phyloP scores from a whole-genome alignment of 352 stramenopile species.

The Pythium sukuiense region DNA sequence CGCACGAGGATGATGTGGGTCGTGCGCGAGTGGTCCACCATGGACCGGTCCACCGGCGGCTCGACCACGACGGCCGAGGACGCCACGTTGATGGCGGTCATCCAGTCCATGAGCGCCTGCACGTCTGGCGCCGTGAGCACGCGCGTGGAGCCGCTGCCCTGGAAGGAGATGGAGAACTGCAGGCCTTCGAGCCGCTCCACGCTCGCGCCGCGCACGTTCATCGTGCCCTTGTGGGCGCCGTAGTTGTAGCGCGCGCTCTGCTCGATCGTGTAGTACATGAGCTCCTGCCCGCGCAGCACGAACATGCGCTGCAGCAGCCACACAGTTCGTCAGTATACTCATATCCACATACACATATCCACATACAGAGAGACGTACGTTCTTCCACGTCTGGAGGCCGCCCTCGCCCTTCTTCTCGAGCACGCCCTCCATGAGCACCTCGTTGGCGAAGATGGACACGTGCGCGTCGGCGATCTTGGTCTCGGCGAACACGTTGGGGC shows the following conservation, averaged over 20 bases:
- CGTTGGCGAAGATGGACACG: constrained; percentile 54
- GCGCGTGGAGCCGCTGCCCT: constrained; percentile 28
- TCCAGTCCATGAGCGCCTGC: constrained; percentile 73
- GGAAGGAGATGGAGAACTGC: constrained; percentile 32
- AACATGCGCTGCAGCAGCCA: constrained; percentile 52
- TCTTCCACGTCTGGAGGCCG: constrained; percentile 65
- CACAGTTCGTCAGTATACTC: neutral
- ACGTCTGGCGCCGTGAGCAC: constrained; percentile 48
- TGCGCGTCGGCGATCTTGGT: constrained; percentile 59
- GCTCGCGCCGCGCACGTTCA: constrained; percentile 42
- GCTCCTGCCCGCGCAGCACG: constrained; percentile 62
- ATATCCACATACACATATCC: no score
- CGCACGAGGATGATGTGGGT: constrained; percentile 72
- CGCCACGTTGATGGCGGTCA: constrained; percentile 63
- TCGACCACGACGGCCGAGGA: constrained; percentile 40
- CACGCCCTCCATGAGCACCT: constrained; percentile 73
- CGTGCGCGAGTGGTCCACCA: constrained; percentile 68
- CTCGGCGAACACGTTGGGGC: constrained; percentile 64
- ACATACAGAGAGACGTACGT: constrained; percentile 37
- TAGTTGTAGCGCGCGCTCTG: constrained; percentile 44
- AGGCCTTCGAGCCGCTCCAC: constrained; percentile 56
- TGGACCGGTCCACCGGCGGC: constrained; percentile 39
- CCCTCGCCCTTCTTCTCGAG: constrained; percentile 68
- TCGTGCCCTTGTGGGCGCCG: constrained; percentile 60
- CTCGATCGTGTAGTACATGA: constrained; percentile 70